These are phyloP conservation scores for Chaetomiaceae sp. DNA, from an alignment of 2,329 filamentous ascomycete species.

Conservation along the genomic window DNA sequence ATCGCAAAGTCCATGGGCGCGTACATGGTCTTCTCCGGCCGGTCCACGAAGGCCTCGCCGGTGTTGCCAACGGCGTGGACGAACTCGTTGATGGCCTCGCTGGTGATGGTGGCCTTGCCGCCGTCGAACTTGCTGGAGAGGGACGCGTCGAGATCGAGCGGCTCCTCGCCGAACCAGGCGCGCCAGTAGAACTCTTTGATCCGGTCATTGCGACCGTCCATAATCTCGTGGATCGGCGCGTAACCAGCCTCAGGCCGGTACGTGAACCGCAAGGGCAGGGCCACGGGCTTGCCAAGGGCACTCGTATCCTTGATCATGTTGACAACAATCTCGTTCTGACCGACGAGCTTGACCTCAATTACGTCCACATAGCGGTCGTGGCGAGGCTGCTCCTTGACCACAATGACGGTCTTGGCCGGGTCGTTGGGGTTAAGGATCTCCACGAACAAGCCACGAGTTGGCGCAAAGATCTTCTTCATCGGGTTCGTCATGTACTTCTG, in stretches of 20 bases:
- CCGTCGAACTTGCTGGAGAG: slow-evolving; percentile 88
- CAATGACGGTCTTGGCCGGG: slow-evolving; percentile 74
- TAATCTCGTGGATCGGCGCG: slow-evolving; percentile 94
- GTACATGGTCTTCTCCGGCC: slow-evolving; percentile 86
- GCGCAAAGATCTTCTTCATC: slow-evolving; percentile 83
- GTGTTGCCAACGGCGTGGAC: slow-evolving; percentile 98
- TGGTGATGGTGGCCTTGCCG: slow-evolving; percentile 78
- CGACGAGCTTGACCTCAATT: slow-evolving; percentile 72
- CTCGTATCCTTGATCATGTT: slow-evolving; percentile 92
- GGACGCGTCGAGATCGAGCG: slow-evolving; percentile 73
- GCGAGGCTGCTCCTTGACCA: slow-evolving; percentile 78
- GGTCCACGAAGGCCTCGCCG: slow-evolving; percentile 92
- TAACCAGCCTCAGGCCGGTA: slow-evolving; percentile 96
- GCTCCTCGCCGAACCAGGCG: slow-evolving; percentile 90
- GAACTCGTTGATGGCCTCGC: slow-evolving; percentile 94
- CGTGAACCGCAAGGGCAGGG: slow-evolving; percentile 78
- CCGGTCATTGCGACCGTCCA: slow-evolving; percentile 90
- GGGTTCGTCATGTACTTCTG: slow-evolving; percentile 98
- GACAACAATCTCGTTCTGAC: slow-evolving; percentile 74
- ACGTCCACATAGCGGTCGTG: slow-evolving; percentile 84
- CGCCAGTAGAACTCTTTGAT: slow-evolving; percentile 99
- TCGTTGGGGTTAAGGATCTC: slow-evolving; percentile 81
- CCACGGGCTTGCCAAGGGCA: slow-evolving; percentile 73
- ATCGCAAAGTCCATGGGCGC: slow-evolving; percentile 99
- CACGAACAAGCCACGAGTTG: slow-evolving; percentile 77